A percentile compares a stretch with the other conserved stretches of the same genome.
These are phyloP conservation scores for Pseudopyrenochaeta lycopersici DNA, from an alignment of 2,329 filamentous ascomycete genomes.

Conservation along the genomic window DNA sequence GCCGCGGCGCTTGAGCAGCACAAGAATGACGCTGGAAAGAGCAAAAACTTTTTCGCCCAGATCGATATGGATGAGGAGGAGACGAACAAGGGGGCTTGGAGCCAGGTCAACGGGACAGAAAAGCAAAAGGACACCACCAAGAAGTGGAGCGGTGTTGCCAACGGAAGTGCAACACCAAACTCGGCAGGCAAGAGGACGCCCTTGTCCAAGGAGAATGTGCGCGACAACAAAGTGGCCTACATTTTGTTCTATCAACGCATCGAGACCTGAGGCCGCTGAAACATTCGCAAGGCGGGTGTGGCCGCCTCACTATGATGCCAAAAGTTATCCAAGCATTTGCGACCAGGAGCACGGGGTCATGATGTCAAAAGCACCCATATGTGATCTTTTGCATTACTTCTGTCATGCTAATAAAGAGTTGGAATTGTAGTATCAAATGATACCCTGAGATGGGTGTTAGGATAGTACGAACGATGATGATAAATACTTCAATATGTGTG, in stretches of 20 bases:
- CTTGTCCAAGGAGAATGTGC: constrained; percentile 65
- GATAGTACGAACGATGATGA: constrained; percentile 9
- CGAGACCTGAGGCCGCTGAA: constrained; percentile 34
- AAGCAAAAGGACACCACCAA: constrained; percentile 67
- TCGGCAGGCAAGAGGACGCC: constrained; percentile 62
- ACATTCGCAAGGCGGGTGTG: not conserved
- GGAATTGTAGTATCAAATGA: constrained; percentile 15
- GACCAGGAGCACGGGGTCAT: constrained; percentile 9
- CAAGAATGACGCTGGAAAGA: constrained; percentile 63
- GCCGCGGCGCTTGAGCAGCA: constrained; percentile 72
- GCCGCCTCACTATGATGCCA: constrained; percentile 12
- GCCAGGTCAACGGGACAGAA: constrained; percentile 76
- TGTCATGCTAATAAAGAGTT: constrained; percentile 6
- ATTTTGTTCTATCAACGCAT: constrained; percentile 93
- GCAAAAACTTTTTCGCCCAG: constrained; percentile 78
- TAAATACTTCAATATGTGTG: not conserved
- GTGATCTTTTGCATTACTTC: constrained; percentile 6
- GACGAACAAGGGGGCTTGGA: constrained; percentile 78
- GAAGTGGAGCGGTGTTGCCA: constrained; percentile 70
- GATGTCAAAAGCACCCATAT: constrained; percentile 1
- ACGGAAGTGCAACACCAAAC: constrained; percentile 67
- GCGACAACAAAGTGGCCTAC: constrained; percentile 97
- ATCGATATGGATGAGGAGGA: constrained; percentile 67
- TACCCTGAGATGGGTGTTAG: constrained; percentile 22
- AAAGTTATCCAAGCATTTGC: constrained; percentile 20